Evolutionary conservation across 1,284 basidiomycete species (phyloP), one percentile per base, ranked within the genome.

Genomic region (Ustilago lituana): DNA sequence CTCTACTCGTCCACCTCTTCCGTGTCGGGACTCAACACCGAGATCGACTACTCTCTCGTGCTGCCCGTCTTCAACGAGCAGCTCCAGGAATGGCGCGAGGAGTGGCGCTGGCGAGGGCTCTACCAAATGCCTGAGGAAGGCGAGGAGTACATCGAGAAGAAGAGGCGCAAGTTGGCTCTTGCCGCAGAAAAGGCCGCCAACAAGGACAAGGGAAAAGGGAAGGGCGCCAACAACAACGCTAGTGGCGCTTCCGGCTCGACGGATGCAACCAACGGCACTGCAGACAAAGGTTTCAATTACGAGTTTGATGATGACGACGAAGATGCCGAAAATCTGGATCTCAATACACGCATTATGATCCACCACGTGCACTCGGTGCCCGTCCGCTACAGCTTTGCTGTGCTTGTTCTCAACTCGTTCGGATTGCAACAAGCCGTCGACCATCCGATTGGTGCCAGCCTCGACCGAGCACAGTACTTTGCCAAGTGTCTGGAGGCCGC

Each of bases 381-480:
- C 35, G 47, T 80, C 23, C 71, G 79, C 3, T 81, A 58, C 58
- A 74, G 74, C 65, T 79, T 80, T 54, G 77, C 76, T 12, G 73
- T 78, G 20, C 62, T 79, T 9, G 60, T 81, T 20, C 85, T 97
- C 72, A 94, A 96, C 81, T 94, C 93, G 7, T 98, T 97, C 75
- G 94, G 94, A 3, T 86, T 98, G 52, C 94, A 98, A 83, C 92
- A 95, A 77, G 91, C 94, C 3, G 84, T 96, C 51, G 93, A 95
- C 38, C 77, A 77, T 24, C 76, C 77, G 0, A 73, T 70, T 2
- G 68, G 74, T 3, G 61, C 57, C 45, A 64, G 78, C 53, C 55
- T 80, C 47, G 80, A 82, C 43, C 62, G 62, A 51, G 81, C 65
- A 24, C 69, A 68, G 73, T 82, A 81, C 78, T 70, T 80, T 71